Conservation (phyloP, 2,329 filamentous ascomycete genomes). For the Penicillium sp. region DNA sequence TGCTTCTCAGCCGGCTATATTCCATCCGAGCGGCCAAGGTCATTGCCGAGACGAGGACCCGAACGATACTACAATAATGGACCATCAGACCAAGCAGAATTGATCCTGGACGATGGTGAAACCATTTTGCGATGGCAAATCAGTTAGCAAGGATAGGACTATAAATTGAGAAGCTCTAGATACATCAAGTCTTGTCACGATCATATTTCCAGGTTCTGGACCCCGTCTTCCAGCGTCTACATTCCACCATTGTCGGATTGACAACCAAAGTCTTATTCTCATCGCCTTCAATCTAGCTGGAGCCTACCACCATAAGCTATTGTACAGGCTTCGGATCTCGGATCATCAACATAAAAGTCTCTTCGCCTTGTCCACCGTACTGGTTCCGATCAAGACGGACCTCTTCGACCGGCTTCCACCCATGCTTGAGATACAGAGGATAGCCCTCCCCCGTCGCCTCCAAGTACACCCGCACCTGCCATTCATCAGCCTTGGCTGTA, state of each 20-base stretch:
- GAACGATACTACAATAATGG: neutral
- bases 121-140: neutral
- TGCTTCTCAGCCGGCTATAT: neutral
- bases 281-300: too few species aligned
- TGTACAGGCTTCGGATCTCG: constrained; percentile 22
- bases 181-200: neutral
- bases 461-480: constrained; percentile 52
- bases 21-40: constrained; percentile 3
- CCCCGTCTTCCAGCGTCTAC: neutral
- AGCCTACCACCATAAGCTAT: neutral
- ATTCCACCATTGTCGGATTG: neutral
- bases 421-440: constrained; percentile 54
- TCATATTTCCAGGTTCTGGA: neutral
- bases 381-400: constrained; percentile 41
- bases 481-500: constrained; percentile 50
- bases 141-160: neutral
- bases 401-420: constrained; percentile 50
- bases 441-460: constrained; percentile 56
- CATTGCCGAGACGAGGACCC: neutral
- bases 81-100: too few species aligned
- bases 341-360: constrained; percentile 33
- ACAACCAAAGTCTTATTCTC: too few species aligned
- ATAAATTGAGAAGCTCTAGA: neutral
- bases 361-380: constrained; percentile 30
- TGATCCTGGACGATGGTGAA: too few species aligned